These are phyloP conservation scores for Paramecium octaurelia DNA, from an alignment of 73 alveolate species.

Conservation along the genomic window DNA sequence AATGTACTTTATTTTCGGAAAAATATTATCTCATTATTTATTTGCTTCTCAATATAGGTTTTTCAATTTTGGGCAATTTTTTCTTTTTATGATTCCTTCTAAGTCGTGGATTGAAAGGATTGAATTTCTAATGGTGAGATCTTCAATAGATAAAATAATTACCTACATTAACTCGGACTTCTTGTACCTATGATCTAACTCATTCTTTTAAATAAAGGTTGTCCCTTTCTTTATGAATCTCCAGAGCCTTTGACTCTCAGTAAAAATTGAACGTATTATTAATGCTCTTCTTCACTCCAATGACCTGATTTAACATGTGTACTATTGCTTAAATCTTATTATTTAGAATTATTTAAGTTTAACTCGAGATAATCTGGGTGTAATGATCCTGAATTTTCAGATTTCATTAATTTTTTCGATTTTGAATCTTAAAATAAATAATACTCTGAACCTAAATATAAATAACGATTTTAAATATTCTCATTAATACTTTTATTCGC, in stretches of 20 bases:
- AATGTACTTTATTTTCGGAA: background rate
- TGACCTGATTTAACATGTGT: background rate
- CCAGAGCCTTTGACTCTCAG: background rate
- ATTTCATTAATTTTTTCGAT: background rate
- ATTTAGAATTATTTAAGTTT: background rate
- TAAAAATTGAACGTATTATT: background rate
- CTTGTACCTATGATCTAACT: background rate
- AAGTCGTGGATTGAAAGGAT: background rate
- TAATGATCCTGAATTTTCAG: background rate
- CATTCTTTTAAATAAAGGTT: conserved; percentile 5
- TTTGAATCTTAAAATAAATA: conserved; percentile 10
- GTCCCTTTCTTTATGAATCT: background rate
- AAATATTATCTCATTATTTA: background rate
- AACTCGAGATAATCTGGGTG: background rate
- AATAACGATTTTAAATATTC: background rate
- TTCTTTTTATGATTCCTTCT: background rate
- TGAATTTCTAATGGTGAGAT: background rate
- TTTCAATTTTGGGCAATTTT: background rate
- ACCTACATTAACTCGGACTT: conserved; percentile 4
- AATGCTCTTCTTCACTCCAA: conserved; percentile 10
- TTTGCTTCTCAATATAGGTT: background rate
- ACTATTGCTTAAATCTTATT: background rate
- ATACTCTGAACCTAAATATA: background rate
- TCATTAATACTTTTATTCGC: background rate
- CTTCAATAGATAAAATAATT: background rate